Evolutionary conservation across 768 basidiomycete species (phyloP), one percentile per base, ranked within the genome.

Genomic region (Collybia nuda): DNA sequence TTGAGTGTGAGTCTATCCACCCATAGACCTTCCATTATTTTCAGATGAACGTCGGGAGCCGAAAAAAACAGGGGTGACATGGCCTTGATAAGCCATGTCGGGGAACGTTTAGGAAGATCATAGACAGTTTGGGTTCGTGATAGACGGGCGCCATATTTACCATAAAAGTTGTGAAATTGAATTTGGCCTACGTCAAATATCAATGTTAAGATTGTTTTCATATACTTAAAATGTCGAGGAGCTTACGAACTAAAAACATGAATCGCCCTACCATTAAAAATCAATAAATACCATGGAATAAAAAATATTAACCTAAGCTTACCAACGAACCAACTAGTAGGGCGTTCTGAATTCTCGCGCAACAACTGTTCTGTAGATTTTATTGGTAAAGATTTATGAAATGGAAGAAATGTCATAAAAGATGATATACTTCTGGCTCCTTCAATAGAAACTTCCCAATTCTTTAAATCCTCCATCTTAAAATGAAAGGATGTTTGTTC

Each of bases 31-130:
- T 76, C 69, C 26, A 84, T 54, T 15, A 58, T 53, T 8, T 59
- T 60, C 22, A 81, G 55, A 32, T 79, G 78, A 12, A 66, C 56
- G 29, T 72, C 60, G 0, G 82, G 81, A 8, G 68, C 62, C 50
- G 63, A 71, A 59, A 82, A 80, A n/a, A 80, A 56, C 2, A 78
- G 5, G 0, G 67, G 71, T 0, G 74, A 73, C 6, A 72, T 39
- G 0, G 66, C 48, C 29, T 44, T 60, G 60, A 80, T 70, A n/a
- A 64, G 40, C 23, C 47, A 49, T n/a, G 77, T 70, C 29, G 48
- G 58, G 9, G 7, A 11, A 6, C 54, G 50, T 53, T 36, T 48
- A 51, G 52, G 58, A 53, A 44, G 56, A 5, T 5, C 57, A 47
- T 69, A 58, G 12, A 75, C 47, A 0, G 70, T 65, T 53, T 68